Evolutionary conservation across 192 early-diverging fungal species (phyloP), one percentile per base, ranked within the genome.

Genomic region (Coemansia sp.): DNA sequence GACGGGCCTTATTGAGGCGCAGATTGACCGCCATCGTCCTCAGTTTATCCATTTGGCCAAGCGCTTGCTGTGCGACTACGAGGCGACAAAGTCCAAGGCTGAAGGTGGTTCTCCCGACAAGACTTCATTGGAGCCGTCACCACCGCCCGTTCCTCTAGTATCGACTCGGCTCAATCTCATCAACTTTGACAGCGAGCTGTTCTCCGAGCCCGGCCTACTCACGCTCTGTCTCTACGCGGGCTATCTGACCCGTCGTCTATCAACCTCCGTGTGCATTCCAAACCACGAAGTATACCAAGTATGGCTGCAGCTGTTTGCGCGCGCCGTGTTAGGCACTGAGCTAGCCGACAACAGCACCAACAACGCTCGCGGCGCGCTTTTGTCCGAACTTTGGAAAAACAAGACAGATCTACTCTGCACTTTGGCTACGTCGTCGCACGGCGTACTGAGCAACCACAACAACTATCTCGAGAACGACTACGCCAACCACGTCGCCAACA

Each of bases 401-500:
- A 67, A 62, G 57, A 72, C 77, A 0, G 59, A 75, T 13, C 40
- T 72, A 1, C 21, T 80, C n/a, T 50, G 68, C 44, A 53, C 33
- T 5, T 35, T 80, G 68, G 68, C 69, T 6, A 71, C 49, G 6
- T 71, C 64, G 4, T 70, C 77, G 6, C 77, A 74, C 23, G 66
- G 69, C 3, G 72, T 74, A 26, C 50, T 80, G 16, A 80, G 72
- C 65, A 80, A 75, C 69, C 77, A 80, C 63, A 74, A 74, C 62
- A 52, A 46, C 26, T 80, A 69, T 30, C 13, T 28, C 1, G 72
- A 80, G 44, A 66, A 62, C 17, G 77, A 80, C 55, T 80, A 80
- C 26, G 69, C 77, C 52, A 80, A 80, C 69, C 73, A 74, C n/a
- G 65, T 80, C 21, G 77, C 77, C 61, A 70, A 70, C 42, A 68